phyloP scores from a whole-genome alignment of 1,139 yeast genomes.

The Pichia sp. region DNA sequence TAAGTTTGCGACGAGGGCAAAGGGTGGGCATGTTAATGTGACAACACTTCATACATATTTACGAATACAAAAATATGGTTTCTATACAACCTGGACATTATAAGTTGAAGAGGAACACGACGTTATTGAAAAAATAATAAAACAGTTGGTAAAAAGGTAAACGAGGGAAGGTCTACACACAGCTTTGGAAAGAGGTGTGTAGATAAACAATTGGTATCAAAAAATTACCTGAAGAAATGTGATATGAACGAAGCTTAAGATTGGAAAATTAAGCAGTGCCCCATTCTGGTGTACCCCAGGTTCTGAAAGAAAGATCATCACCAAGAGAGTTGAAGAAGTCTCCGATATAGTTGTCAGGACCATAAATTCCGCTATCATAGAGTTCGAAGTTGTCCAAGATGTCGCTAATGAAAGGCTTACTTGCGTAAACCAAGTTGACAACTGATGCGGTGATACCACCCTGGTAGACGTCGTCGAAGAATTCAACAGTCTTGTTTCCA shows the following conservation, averaged over 20 bases:
- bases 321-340: constrained; percentile 53
- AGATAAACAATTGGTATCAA: constrained; percentile 2
- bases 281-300: constrained; percentile 31
- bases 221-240: no score
- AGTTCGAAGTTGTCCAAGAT: constrained; percentile 50
- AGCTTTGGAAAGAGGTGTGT: background rate
- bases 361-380: constrained; percentile 40
- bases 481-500: constrained; percentile 44
- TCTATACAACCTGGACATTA: background rate
- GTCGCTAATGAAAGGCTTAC: constrained; percentile 52
- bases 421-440: constrained; percentile 51
- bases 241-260: no score
- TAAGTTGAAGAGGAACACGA: background rate
- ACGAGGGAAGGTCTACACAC: constrained; percentile 1
- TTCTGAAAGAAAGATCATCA: constrained; percentile 25
- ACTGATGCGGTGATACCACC: constrained; percentile 53
- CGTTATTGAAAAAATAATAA: background rate
- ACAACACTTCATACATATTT: background rate
- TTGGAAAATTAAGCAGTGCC: no score
- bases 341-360: constrained; percentile 54
- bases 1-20: no score
- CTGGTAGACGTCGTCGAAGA: constrained; percentile 47
- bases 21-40: background rate
- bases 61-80: background rate
- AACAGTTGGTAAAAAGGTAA: background rate